These are phyloP conservation scores for Jacaranda mimosifolia DNA, from an alignment of 257 asterid species.

Conservation along the genomic window DNA sequence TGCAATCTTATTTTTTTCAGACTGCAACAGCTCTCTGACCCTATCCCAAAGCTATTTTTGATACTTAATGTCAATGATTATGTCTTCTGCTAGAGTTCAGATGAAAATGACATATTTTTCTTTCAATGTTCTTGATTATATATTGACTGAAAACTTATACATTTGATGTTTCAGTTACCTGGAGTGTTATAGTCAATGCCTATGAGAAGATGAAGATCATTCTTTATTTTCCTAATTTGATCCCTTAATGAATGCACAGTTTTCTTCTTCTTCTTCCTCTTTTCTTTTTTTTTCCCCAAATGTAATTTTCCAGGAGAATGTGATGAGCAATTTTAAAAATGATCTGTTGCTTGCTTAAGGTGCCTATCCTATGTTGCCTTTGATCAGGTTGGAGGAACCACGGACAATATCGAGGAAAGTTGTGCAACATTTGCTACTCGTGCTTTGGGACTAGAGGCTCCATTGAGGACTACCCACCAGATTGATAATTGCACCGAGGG, in stretches of 20 bases:
- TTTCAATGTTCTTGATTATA: conserved; percentile 1
- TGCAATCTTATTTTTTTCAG: not conserved
- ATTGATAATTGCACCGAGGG: conserved; percentile 97
- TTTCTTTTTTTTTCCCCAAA: not conserved
- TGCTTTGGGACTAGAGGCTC: conserved; percentile 75
- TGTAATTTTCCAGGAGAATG: conserved; percentile 1
- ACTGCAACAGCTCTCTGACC: conserved; percentile 1
- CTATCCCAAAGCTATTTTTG: not conserved
- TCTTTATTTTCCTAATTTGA: not conserved
- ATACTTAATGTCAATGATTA: conserved; percentile 8
- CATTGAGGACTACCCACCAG: conserved; percentile 95
- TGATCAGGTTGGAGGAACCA: conserved; percentile 95
- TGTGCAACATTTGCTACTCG: conserved; percentile 94
- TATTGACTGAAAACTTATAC: not conserved
- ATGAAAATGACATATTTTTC: not conserved
- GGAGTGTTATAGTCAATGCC: conserved; percentile 17
- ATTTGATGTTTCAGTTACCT: not conserved
- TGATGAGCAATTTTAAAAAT: conserved; percentile 22
- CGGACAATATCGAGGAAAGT: conserved; percentile 91
- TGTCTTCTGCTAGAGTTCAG: not conserved
- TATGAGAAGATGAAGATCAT: not conserved
- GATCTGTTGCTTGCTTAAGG: conserved; percentile 26
- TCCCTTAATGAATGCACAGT: not conserved
- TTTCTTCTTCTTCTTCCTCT: too few relatives aligned
- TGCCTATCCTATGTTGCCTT: conserved; percentile 27